Evolutionary conservation across 176 grass and related monocot genomes (phyloP), one percentile per base, ranked within the genome.

Genomic region (Hyparrhenia diplandra): DNA sequence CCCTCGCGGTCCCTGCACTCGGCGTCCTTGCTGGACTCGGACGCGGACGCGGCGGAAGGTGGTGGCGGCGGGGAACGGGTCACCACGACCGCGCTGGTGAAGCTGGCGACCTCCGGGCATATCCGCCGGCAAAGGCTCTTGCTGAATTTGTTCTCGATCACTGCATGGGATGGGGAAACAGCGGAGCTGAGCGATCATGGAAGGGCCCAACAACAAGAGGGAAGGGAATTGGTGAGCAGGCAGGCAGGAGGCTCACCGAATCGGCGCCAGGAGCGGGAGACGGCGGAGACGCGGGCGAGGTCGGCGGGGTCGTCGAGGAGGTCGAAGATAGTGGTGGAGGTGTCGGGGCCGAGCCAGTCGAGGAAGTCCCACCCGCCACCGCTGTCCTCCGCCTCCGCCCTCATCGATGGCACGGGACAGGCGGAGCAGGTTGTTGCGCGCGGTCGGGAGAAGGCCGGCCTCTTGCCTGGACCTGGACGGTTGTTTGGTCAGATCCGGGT

Each of bases 221-320:
- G 5, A n/a, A n/a, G n/a, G 1, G 1, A 5, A 3, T 11, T 13
- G 17, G 42, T 6, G 7, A 5, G 20, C 12, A 37, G 1, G 14
- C 36, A 37, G 16, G 9, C 1, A 28, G 9, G 24, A 13, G 5
- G 40, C 5, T 58, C 5, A 82, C 87, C 93, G 86, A 99, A 93
- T 32, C 27, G 81, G 82, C 92, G 86, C 97, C 97, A 99, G 57
- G 97, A 93, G 78, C 80, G 87, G 21, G 91, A 93, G 81, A 81
- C 93, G 69, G 85, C 40, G 70, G 79, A 58, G 65, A 83, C 82
- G 60, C 87, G 97, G 73, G 63, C 90, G 69, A 99, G 30, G 76
- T 90, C 96, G 42, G 85, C 74, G 17, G 93, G 90, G 86, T 87
- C 57, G 34, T 81, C 72, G 78, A 99, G 64, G 69, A 14, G 76